Percentiles rank a stretch among this genome's conserved stretches.
These are phyloP conservation scores for Pharus latifolius DNA, from an alignment of 176 grass and related monocot species.

Conservation along the genomic window DNA sequence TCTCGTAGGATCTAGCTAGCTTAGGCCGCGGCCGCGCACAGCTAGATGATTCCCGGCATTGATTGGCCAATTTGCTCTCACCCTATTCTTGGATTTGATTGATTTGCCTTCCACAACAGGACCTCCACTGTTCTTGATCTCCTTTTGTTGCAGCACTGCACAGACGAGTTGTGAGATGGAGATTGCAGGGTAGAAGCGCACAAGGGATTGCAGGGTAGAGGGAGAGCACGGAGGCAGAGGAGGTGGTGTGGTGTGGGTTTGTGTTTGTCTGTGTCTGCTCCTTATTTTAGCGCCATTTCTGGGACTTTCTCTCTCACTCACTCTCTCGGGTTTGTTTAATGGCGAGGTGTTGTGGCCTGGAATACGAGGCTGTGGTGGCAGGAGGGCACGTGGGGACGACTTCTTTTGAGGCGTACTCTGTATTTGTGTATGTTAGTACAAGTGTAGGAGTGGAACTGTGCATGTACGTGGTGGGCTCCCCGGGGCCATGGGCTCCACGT, in stretches of 20 bases:
- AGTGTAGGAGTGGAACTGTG: not conserved
- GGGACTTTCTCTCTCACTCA: not conserved
- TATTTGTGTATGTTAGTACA: not conserved
- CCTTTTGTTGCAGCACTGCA: not conserved
- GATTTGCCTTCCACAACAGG: conserved; percentile 15
- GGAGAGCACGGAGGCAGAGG: not conserved
- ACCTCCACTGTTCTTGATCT: not conserved
- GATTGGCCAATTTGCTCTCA: not conserved
- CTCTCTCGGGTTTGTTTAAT: not conserved
- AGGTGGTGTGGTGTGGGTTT: not conserved
- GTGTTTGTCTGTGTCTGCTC: conserved; percentile 14
- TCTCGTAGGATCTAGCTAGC: not conserved
- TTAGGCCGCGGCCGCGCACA: no score
- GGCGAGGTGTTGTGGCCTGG: not conserved
- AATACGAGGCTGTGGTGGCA: conserved; percentile 11
- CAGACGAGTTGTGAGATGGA: not conserved
- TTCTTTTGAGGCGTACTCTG: not conserved
- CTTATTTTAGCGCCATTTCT: conserved; percentile 16
- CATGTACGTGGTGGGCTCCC: not conserved
- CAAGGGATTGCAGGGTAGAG: not conserved
- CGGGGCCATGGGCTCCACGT: not conserved
- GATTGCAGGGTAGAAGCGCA: not conserved
- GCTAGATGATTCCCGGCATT: not conserved
- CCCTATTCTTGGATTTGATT: not conserved
- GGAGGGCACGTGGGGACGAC: conserved; percentile 2